Conservation (phyloP, 2,329 filamentous ascomycete genomes). For the Diaporthe nobilis region DNA sequence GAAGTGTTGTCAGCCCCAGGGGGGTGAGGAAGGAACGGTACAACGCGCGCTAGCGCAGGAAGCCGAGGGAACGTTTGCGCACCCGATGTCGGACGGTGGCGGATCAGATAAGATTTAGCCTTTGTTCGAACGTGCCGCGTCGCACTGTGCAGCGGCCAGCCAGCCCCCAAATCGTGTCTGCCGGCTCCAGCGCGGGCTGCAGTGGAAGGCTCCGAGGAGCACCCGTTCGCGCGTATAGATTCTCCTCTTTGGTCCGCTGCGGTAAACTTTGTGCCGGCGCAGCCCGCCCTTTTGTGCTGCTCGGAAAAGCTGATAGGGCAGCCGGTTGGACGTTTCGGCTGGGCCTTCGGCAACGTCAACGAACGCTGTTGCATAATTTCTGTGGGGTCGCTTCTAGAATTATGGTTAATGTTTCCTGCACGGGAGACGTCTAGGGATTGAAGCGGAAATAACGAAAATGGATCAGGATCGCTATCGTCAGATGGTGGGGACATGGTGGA, state of each 20-base stretch:
- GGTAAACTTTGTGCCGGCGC: neutral
- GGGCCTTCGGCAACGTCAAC: constrained; percentile 27
- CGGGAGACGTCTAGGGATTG: neutral
- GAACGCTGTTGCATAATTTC: constrained; percentile 10
- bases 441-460: constrained; percentile 21
- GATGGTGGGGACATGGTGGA: constrained; percentile 18
- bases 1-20: neutral
- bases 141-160: constrained; percentile 9
- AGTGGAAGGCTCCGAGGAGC: constrained; percentile 13
- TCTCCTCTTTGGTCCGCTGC: neutral
- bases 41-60: neutral
- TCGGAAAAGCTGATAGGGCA: constrained; percentile 1
- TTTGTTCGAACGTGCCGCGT: neutral
- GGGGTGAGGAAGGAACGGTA: neutral
- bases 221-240: neutral
- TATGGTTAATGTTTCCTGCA: constrained; percentile 17
- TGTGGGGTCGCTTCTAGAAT: constrained; percentile 25
- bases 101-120: constrained; percentile 36
- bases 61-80: neutral
- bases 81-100: constrained; percentile 29
- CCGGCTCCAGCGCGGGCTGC: neutral
- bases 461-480: constrained; percentile 18
- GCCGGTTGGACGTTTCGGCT: constrained; percentile 1
- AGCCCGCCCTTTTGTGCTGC: neutral
- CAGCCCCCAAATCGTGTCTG: constrained; percentile 13